phyloP scores from a whole-genome alignment of 768 basidiomycete species.

The Dictyophora rubrovolvata region DNA sequence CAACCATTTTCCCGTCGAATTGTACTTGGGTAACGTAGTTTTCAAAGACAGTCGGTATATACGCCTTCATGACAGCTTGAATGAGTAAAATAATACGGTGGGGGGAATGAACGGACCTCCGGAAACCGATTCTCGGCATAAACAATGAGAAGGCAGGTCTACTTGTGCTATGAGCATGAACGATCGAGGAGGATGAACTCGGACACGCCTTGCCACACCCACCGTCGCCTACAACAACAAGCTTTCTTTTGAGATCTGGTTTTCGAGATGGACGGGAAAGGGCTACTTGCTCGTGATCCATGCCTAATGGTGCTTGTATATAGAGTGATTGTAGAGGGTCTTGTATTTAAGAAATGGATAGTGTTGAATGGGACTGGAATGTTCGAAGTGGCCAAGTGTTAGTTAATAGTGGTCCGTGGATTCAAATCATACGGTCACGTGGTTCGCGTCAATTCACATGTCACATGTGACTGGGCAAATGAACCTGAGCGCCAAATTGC shows the following conservation, averaged over 20 bases:
- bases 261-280: slow-evolving; percentile 17
- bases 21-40: slow-evolving; percentile 85
- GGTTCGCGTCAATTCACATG: no score
- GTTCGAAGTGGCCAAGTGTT: no score
- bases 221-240: slow-evolving; percentile 87
- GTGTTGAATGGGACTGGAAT: no score
- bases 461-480: no score
- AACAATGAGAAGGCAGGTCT: slow-evolving; percentile 93
- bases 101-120: slow-evolving; percentile 49
- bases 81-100: slow-evolving; percentile 3
- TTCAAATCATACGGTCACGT: no score
- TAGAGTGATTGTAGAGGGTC: no score
- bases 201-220: slow-evolving; percentile 25
- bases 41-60: slow-evolving; percentile 90
- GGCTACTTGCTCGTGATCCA: slow-evolving; percentile 5
- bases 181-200: slow-evolving; percentile 11
- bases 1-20: slow-evolving; percentile 81
- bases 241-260: slow-evolving; percentile 78
- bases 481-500: no score
- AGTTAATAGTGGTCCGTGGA: no score
- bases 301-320: neutral
- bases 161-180: neutral
- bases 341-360: no score
- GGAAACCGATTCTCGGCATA: slow-evolving; percentile 96
- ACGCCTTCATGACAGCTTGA: slow-evolving; percentile 42